A percentile compares a stretch with the other conserved stretches of the same genome.
Conservation (phyloP, 768 basidiomycete genomes). For the Leucocoprinus leucothites region DNA sequence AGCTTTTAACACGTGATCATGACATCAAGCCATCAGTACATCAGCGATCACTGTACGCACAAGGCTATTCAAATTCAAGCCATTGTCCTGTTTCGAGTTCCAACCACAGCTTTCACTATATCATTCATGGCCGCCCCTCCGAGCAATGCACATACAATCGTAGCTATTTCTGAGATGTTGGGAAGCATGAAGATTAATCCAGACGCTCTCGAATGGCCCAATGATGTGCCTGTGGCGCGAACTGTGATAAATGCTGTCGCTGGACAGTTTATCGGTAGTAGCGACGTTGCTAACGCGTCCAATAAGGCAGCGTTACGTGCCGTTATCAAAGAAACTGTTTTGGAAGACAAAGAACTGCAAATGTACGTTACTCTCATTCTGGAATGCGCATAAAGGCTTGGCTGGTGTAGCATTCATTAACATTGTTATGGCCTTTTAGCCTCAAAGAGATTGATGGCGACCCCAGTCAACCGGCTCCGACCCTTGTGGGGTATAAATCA, state of each 20-base stretch:
- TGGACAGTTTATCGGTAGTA: conserved; percentile 18
- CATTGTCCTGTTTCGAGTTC: neutral
- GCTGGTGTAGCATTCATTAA: too few relatives aligned
- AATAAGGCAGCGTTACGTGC: conserved; percentile 10
- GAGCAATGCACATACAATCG: neutral
- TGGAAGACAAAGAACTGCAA: conserved; percentile 27
- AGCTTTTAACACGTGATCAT: conserved; percentile 2
- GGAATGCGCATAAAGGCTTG: too few relatives aligned
- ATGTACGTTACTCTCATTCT: conserved; percentile 18
- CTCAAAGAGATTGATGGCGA: neutral
- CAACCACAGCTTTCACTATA: neutral
- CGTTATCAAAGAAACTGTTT: conserved; percentile 25
- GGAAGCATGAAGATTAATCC: conserved; percentile 26
- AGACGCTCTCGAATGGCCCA: conserved; percentile 30
- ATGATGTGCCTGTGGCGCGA: conserved; percentile 28
- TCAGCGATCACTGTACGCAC: too few relatives aligned
- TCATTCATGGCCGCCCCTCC: neutral
- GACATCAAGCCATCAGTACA: neutral
- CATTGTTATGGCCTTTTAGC: neutral
- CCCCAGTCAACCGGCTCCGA: neutral
- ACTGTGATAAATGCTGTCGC: conserved; percentile 31
- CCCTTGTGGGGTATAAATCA: neutral
- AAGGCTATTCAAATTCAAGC: too few relatives aligned
- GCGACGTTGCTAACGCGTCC: conserved; percentile 11
- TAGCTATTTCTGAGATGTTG: conserved; percentile 21